These are phyloP conservation scores for Linnemannia zychae DNA, from an alignment of 192 early-diverging fungal genomes.

Conservation along the genomic window DNA sequence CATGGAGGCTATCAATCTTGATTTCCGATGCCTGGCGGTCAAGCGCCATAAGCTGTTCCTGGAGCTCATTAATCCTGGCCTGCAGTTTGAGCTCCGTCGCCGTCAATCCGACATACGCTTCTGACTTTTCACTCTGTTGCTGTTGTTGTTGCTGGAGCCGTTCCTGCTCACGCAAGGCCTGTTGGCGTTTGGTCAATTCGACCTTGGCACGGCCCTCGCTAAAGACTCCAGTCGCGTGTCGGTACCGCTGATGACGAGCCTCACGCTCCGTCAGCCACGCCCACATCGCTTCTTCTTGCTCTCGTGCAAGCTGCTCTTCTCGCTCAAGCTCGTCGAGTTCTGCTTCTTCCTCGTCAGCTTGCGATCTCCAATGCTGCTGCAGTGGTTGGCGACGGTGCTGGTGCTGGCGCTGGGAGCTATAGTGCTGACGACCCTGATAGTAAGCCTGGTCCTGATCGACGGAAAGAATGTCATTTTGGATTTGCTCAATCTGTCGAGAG, in stretches of 20 bases:
- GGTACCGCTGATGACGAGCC: constrained; percentile 39
- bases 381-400: background rate
- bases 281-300: constrained; percentile 57
- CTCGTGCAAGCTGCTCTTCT: constrained; percentile 30
- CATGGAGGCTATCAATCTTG: background rate
- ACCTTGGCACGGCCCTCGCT: background rate
- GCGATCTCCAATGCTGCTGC: constrained; percentile 5
- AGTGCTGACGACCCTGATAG: background rate
- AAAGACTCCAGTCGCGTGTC: constrained; percentile 3
- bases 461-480: constrained; percentile 21
- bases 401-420: background rate
- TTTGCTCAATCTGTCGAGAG: constrained; percentile 32
- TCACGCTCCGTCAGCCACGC: constrained; percentile 47
- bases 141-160: background rate
- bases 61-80: constrained; percentile 28
- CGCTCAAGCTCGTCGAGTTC: constrained; percentile 15
- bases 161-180: background rate
- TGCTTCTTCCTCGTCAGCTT: background rate
- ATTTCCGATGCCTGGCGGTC: constrained; percentile 17
- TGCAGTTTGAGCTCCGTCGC: constrained; percentile 34
- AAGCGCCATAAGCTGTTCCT: constrained; percentile 27
- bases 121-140: background rate
- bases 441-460: background rate
- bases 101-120: background rate
- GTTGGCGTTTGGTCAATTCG: background rate